These are phyloP conservation scores for Aureobasidium namibiae DNA, from an alignment of 2,329 filamentous ascomycete species.

Conservation along the genomic window DNA sequence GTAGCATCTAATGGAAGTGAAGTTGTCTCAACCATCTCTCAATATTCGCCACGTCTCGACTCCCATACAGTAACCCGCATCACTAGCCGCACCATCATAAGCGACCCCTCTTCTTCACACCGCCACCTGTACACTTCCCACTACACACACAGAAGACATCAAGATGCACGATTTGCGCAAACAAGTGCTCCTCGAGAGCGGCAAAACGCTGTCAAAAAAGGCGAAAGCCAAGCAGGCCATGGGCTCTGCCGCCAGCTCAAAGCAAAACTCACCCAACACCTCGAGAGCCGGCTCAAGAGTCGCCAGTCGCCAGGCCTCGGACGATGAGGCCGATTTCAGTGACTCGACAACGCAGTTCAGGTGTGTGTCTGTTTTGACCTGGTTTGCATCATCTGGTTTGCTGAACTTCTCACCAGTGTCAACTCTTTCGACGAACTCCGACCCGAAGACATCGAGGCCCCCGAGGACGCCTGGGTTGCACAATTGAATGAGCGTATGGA, in stretches of 20 bases:
- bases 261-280: slow-evolving; percentile 47
- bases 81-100: background rate
- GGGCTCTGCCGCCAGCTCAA: slow-evolving; percentile 48
- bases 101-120: slow-evolving; percentile 3
- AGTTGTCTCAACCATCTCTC: background rate
- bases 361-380: slow-evolving; percentile 27
- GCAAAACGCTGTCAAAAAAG: slow-evolving; percentile 65
- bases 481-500: slow-evolving; percentile 59
- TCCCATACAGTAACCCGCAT: slow-evolving; percentile 2
- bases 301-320: slow-evolving; percentile 55
- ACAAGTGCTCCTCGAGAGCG: slow-evolving; percentile 62
- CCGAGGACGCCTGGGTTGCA: slow-evolving; percentile 50
- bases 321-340: slow-evolving; percentile 51
- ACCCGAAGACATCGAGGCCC: slow-evolving; percentile 43
- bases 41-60: slow-evolving; percentile 1
- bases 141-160: background rate
- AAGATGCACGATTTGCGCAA: slow-evolving; percentile 43
- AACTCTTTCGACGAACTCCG: slow-evolving; percentile 59
- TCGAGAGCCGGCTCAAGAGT: slow-evolving; percentile 53
- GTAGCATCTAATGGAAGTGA: slow-evolving; percentile 11
- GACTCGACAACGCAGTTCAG: slow-evolving; percentile 50
- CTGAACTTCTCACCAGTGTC: slow-evolving; percentile 33
- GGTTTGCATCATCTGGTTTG: background rate
- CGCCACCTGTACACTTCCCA: background rate
- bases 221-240: slow-evolving; percentile 46